phyloP scores from a whole-genome alignment of 192 early-diverging fungal genomes.

The Linnemannia hyalina region DNA sequence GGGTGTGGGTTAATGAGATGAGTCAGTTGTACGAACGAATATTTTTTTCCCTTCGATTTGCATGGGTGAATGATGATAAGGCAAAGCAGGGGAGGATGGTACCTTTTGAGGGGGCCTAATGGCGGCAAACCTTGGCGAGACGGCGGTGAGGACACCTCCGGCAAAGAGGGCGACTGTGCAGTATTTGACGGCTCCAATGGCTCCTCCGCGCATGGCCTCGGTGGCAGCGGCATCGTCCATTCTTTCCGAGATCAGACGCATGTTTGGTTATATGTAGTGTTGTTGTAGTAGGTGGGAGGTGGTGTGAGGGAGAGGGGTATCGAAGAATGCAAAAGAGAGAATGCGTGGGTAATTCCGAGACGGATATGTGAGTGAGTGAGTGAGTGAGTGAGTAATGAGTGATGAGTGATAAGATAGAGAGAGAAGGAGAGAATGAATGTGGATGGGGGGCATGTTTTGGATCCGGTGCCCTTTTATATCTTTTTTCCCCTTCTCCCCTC shows the following conservation, averaged over 20 bases:
- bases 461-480: background rate
- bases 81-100: background rate
- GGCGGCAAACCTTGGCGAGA: conserved; percentile 34
- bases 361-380: background rate
- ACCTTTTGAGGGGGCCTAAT: conserved; percentile 52
- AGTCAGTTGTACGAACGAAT: background rate
- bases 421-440: conserved; percentile 7
- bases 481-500: background rate
- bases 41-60: background rate
- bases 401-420: background rate
- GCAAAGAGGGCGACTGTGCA: conserved; percentile 48
- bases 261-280: conserved; percentile 6
- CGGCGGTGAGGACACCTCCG: conserved; percentile 40
- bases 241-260: conserved; percentile 53
- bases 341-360: background rate
- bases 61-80: background rate
- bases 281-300: background rate
- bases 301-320: background rate
- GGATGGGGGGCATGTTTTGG: background rate
- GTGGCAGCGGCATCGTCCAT: conserved; percentile 45
- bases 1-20: background rate
- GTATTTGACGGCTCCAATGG: conserved; percentile 51
- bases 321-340: background rate
- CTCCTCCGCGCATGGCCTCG: conserved; percentile 51
- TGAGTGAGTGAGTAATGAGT: background rate